phyloP scores from a whole-genome alignment of 306 rosid genomes.

The Sophora flavescens region DNA sequence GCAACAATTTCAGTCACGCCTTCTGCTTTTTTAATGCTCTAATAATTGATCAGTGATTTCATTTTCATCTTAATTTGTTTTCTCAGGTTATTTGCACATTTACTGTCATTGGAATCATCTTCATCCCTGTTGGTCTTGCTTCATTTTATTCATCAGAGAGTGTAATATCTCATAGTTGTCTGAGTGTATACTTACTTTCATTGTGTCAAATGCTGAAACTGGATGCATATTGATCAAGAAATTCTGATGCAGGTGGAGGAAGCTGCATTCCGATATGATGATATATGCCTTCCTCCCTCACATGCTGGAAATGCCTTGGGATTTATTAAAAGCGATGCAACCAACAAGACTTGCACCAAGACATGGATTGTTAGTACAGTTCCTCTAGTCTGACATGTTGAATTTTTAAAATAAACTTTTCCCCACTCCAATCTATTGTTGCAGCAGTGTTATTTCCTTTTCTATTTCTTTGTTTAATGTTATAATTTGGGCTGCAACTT shows the following conservation, averaged over 20 bases:
- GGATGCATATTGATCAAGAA: slow-evolving; percentile 16
- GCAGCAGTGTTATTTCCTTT: not conserved
- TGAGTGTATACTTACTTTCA: not conserved
- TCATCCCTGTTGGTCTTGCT: slow-evolving; percentile 57
- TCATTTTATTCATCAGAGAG: slow-evolving; percentile 50
- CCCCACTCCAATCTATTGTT: not conserved
- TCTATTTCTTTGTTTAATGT: slow-evolving; percentile 25
- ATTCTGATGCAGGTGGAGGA: slow-evolving; percentile 73
- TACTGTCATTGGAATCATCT: slow-evolving; percentile 46
- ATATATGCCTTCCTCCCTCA: slow-evolving; percentile 60
- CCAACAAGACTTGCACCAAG: slow-evolving; percentile 73
- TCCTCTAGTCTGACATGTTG: slow-evolving; percentile 5
- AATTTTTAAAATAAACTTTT: slow-evolving; percentile 15
- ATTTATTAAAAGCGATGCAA: slow-evolving; percentile 59
- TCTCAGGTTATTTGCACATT: slow-evolving; percentile 50
- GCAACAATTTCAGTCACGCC: not conserved
- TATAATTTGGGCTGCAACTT: not conserved
- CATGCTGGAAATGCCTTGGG: slow-evolving; percentile 43
- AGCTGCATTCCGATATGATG: slow-evolving; percentile 63
- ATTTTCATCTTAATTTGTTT: slow-evolving; percentile 13
- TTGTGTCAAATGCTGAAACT: slow-evolving; percentile 20
- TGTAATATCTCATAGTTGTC: slow-evolving; percentile 44
- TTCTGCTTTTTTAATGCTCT: slow-evolving; percentile 8
- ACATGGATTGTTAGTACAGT: slow-evolving; percentile 65
- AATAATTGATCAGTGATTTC: slow-evolving; percentile 1